Base-by-base conservation (phyloP, 306 rosid species). In the Glycine latifolia region DNA sequence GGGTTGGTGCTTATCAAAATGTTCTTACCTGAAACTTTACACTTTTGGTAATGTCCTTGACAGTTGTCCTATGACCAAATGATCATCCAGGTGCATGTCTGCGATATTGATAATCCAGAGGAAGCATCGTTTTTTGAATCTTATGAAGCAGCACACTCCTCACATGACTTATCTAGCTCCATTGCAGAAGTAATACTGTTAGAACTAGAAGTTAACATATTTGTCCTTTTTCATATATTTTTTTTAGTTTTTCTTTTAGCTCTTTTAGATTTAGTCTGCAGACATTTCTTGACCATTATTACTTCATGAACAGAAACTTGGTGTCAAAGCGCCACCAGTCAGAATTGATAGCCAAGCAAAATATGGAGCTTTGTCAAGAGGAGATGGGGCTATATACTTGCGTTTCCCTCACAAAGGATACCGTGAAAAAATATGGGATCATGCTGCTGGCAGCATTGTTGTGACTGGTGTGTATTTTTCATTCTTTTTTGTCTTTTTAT, bases 261-360 rank as follows among this genome's bases (percentile, higher is more conserved):
- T 68, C 56, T 55, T 50, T 26, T 52, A 79, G 58, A 60, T 80
- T 15, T 71, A 47, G 60, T 75, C 43, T 70, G 52, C 73, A 20
- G 35, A 69, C 61, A 31, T 41, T 76, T 12, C 26, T 48, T 74
- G 14, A 61, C 53, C 60, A 55, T 60, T 43, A 69, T 81, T 55
- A 67, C 14, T 78, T 76, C 48, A 71, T 84, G 55, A 81, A 86
- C 97, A 95, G 99, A 95, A 95, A 91, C 97, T 93, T 1, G 99
- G 99, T 2, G 95, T 95, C 76, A 93, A 93, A 90, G 99, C 92
- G 3, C 94, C 95, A 0, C 99, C 97, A 0, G 97, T 95, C 79
- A 91, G 99, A 84, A 95, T 95, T 60, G 99, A 95, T 81, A 95
- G 99, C 87, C 99, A 95, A 85, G 97, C 97, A 50, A 95, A 95